phyloP scores from a whole-genome alignment of 257 asterid genomes.

The Linderniella brevidens region DNA sequence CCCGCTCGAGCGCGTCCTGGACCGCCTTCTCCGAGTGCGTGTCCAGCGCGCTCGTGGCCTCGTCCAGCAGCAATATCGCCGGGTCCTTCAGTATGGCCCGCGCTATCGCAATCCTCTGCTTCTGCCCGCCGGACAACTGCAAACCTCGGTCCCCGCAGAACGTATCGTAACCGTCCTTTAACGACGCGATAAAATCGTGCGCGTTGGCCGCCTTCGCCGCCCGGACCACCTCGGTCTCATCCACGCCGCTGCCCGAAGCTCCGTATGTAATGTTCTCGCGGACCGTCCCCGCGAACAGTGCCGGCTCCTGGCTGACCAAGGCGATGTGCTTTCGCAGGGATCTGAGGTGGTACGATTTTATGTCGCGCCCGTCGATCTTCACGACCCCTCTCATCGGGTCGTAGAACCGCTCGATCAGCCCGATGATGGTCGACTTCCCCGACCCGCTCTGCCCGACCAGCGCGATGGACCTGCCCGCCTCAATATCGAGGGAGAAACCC shows the following conservation, averaged over 20 bases:
- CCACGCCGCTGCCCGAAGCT: constrained; percentile 20
- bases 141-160: constrained; percentile 81
- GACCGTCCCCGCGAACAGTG: constrained; percentile 58
- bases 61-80: constrained; percentile 44
- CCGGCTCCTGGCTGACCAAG: constrained; percentile 80
- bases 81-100: constrained; percentile 68
- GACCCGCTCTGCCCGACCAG: constrained; percentile 87
- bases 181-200: constrained; percentile 50
- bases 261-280: constrained; percentile 53
- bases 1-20: constrained; percentile 72
- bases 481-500: constrained; percentile 47
- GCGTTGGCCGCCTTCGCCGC: constrained; percentile 83
- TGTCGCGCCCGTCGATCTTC: constrained; percentile 54
- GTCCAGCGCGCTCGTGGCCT: constrained; percentile 85
- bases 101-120: constrained; percentile 75
- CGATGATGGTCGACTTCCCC: constrained; percentile 67
- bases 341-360: constrained; percentile 42
- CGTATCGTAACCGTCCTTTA: constrained; percentile 56
- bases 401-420: constrained; percentile 61
- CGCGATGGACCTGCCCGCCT: constrained; percentile 73
- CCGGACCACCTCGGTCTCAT: constrained; percentile 44
- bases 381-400: constrained; percentile 50
- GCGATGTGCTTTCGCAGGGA: constrained; percentile 55
- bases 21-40: constrained; percentile 69
- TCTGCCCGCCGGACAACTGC: constrained; percentile 86